Conservation (phyloP, 2,329 filamentous ascomycete genomes). For the Trichothecium roseum region DNA sequence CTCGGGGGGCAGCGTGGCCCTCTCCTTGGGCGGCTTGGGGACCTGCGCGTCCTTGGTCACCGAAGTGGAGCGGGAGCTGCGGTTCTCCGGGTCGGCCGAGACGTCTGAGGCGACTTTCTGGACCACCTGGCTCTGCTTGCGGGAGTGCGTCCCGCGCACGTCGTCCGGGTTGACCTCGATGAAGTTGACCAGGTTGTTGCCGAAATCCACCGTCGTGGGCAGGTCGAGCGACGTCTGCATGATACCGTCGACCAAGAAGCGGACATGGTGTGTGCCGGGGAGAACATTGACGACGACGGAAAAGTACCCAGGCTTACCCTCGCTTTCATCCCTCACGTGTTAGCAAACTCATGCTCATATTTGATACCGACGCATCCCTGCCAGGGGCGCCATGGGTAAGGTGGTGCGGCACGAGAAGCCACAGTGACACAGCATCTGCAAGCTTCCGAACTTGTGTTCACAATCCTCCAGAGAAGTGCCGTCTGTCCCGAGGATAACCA, state of each 20-base stretch:
- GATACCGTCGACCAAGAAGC: conserved; percentile 88
- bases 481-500: too few relatives aligned
- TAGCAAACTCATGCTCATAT: not conserved
- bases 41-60: not conserved
- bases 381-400: not conserved
- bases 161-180: conserved; percentile 83
- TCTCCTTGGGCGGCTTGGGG: conserved; percentile 38
- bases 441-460: conserved; percentile 7
- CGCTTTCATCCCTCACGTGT: conserved; percentile 22
- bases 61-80: conserved; percentile 3
- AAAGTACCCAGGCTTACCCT: conserved; percentile 52
- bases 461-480: too few relatives aligned
- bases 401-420: conserved; percentile 7
- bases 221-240: conserved; percentile 83
- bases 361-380: conserved; percentile 3
- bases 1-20: conserved; percentile 41
- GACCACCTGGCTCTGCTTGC: conserved; percentile 9
- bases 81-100: conserved; percentile 16
- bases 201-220: conserved; percentile 93
- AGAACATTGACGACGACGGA: conserved; percentile 73
- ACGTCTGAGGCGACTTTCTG: conserved; percentile 12
- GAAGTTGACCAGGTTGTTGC: conserved; percentile 97
- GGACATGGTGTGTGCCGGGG: conserved; percentile 91
- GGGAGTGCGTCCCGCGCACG: conserved; percentile 25
- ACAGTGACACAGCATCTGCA: conserved; percentile 14